These are phyloP conservation scores for Fusarium albidum DNA, from an alignment of 2,329 filamentous ascomycete species.

Conservation along the genomic window DNA sequence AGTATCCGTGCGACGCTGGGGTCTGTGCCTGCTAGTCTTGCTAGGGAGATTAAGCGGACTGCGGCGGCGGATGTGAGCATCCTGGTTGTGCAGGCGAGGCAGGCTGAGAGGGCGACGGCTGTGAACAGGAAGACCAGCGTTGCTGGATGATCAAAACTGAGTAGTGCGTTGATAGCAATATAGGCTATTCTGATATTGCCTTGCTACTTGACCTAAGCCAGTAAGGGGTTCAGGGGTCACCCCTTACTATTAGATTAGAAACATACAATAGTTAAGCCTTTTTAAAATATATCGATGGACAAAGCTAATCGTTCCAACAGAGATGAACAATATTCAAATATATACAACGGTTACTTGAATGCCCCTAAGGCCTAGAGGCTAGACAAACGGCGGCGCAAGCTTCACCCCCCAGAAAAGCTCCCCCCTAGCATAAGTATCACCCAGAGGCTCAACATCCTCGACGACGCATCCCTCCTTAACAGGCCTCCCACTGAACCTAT, in stretches of 20 bases:
- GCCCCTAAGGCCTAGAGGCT: too few relatives aligned
- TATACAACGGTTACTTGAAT: too few relatives aligned
- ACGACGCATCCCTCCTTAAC: not conserved
- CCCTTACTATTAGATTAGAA: too few relatives aligned
- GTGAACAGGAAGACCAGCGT: conserved; percentile 5
- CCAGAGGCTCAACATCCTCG: not conserved
- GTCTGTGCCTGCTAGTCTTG: conserved; percentile 3
- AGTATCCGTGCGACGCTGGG: conserved; percentile 9
- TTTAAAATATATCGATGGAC: too few relatives aligned
- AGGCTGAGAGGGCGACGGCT: not conserved
- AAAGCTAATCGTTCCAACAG: too few relatives aligned
- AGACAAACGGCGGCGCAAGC: too few relatives aligned
- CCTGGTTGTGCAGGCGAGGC: conserved; percentile 15
- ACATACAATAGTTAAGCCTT: too few relatives aligned
- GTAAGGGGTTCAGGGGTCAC: too few relatives aligned
- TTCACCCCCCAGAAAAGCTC: not conserved
- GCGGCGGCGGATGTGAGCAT: conserved; percentile 6
- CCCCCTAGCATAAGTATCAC: not conserved
- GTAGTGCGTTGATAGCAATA: too few relatives aligned
- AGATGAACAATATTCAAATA: too few relatives aligned
- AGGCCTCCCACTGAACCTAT: not conserved
- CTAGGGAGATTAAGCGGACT: conserved; percentile 10
- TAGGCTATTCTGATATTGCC: too few relatives aligned
- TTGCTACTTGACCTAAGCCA: too few relatives aligned
- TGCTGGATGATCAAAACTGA: not conserved